A percentile compares a stretch with the other conserved stretches of the same genome.
Conservation (phyloP, 495 filamentous ascomycete species). For the Podospora tetraspora region DNA sequence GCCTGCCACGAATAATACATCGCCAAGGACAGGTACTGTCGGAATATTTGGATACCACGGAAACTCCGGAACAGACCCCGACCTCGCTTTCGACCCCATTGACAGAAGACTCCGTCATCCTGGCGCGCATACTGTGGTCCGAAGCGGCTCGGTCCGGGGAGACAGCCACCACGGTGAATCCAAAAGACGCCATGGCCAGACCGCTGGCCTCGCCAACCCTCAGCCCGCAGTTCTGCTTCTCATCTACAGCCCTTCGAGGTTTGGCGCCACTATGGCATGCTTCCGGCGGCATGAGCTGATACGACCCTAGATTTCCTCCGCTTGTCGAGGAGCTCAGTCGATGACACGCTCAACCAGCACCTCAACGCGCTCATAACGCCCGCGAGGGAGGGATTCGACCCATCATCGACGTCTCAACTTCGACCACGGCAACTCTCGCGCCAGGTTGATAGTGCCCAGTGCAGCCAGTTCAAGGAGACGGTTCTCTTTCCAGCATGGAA, state of each 20-base stretch:
- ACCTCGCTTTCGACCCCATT: background rate
- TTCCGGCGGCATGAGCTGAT: constrained; percentile 7
- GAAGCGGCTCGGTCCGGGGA: constrained; percentile 36
- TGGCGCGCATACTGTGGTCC: constrained; percentile 50
- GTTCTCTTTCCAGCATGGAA: constrained; percentile 90
- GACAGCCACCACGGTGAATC: constrained; percentile 17
- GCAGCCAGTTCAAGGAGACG: constrained; percentile 66
- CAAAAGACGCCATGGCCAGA: constrained; percentile 54
- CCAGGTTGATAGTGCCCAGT: constrained; percentile 55
- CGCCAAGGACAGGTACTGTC: background rate
- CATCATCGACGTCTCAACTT: constrained; percentile 60
- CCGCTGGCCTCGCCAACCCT: constrained; percentile 56
- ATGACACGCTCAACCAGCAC: constrained; percentile 90
- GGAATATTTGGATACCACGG: background rate
- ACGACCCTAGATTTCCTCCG: constrained; percentile 79
- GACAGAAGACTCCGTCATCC: constrained; percentile 22
- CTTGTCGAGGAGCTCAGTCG: constrained; percentile 74
- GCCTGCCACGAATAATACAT: background rate
- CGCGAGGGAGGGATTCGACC: constrained; percentile 65
- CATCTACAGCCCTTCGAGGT: constrained; percentile 80
- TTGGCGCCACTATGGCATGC: constrained; percentile 5
- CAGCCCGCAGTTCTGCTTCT: constrained; percentile 91
- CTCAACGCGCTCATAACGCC: constrained; percentile 87
- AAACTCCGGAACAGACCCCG: background rate
- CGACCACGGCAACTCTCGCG: constrained; percentile 48